Evolutionary conservation across 2,329 filamentous ascomycete species (phyloP).

Genomic region (Achaetomium macrosporum): DNA sequence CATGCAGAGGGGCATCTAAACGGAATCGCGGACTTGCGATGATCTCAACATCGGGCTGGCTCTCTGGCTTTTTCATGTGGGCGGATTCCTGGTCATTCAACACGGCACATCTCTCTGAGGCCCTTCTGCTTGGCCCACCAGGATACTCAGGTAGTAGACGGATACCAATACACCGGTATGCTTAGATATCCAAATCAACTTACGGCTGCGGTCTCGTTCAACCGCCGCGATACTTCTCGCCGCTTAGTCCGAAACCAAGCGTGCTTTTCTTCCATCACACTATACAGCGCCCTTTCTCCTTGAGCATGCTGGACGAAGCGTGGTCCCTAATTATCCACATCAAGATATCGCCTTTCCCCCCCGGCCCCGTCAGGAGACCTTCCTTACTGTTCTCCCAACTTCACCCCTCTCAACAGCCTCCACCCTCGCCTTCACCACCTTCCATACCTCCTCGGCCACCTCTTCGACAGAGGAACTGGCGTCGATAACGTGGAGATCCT

Average conservation of each 20-base stretch:
- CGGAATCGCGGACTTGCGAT: slow-evolving; percentile 4
- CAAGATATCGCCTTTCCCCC: too few relatives aligned
- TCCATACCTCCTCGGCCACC: slow-evolving; percentile 52
- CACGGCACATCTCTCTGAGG: slow-evolving; percentile 5
- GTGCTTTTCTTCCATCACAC: background rate
- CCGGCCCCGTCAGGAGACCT: slow-evolving; percentile 25
- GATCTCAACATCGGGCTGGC: slow-evolving; percentile 25
- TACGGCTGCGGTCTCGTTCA: slow-evolving; percentile 6
- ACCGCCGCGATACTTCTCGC: slow-evolving; percentile 2
- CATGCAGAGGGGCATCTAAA: slow-evolving; percentile 7
- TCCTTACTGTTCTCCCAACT: slow-evolving; percentile 41
- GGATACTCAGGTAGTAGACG: background rate
- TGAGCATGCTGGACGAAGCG: background rate
- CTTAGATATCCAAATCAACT: background rate
- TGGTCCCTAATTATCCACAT: background rate
- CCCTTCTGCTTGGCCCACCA: background rate
- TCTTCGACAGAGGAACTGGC: slow-evolving; percentile 50
- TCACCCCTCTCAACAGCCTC: slow-evolving; percentile 46
- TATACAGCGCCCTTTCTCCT: background rate
- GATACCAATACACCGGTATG: background rate
- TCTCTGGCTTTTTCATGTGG: slow-evolving; percentile 7
- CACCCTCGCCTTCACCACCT: slow-evolving; percentile 41
- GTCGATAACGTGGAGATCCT: slow-evolving; percentile 50
- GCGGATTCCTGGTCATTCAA: slow-evolving; percentile 16
- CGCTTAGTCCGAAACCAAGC: too few relatives aligned